phyloP scores from a whole-genome alignment of 2,329 filamentous ascomycete species.

The Nigrograna mackinnonii region DNA sequence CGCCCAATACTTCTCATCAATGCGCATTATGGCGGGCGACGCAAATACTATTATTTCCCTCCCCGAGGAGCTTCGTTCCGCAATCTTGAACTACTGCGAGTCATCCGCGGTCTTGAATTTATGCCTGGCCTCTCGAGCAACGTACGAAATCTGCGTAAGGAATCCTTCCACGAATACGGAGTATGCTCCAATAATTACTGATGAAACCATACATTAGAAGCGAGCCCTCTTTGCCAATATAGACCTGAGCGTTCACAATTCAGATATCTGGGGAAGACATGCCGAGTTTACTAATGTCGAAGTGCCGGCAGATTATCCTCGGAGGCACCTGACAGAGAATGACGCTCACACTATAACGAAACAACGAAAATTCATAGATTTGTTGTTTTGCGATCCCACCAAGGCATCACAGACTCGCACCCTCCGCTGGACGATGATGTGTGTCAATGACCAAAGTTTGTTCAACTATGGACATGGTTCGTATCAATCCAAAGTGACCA shows the following conservation, averaged over 20 bases:
- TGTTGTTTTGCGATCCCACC: conserved; percentile 1
- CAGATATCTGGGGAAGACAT: conserved; percentile 3
- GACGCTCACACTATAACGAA: conserved; percentile 1
- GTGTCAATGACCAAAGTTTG: too few relatives aligned
- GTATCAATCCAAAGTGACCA: too few relatives aligned
- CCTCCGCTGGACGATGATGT: conserved; percentile 9
- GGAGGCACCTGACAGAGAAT: not conserved
- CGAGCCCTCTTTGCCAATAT: conserved; percentile 5
- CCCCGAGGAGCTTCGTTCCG: conserved; percentile 9
- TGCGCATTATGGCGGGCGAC: too few relatives aligned
- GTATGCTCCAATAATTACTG: not conserved
- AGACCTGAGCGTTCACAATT: conserved; percentile 9
- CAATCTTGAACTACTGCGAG: conserved; percentile 7
- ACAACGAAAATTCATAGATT: conserved; percentile 4
- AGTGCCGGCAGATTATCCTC: conserved; percentile 5
- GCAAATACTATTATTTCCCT: conserved; percentile 1
- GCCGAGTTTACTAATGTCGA: conserved; percentile 2
- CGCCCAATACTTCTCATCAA: too few relatives aligned
- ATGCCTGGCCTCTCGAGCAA: conserved; percentile 10
- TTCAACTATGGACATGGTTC: too few relatives aligned
- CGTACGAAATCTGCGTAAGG: conserved; percentile 7
- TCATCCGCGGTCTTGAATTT: conserved; percentile 7
- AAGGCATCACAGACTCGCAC: conserved; percentile 3
- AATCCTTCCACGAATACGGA: too few relatives aligned
- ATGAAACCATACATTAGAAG: conserved; percentile 1